Evolutionary conservation across 139 green algal species (phyloP), one percentile per base, ranked within the genome.

Genomic region (Penium margaritaceum): DNA sequence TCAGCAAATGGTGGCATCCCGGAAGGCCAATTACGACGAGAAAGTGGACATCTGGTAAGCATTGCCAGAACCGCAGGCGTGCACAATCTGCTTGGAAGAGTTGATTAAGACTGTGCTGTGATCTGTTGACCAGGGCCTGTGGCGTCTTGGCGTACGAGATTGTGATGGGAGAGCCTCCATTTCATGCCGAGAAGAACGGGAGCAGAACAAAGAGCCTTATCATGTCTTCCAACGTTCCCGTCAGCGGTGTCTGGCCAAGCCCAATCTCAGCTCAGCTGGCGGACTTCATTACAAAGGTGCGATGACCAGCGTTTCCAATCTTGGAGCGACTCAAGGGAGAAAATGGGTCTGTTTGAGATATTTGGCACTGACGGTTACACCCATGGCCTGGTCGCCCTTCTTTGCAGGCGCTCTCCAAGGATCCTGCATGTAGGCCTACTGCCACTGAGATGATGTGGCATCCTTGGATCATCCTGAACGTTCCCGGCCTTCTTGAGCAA

Each of bases 31-130:
- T 34, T 95, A 92, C 82, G 77, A 72, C 1, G 39, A 81, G 14
- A 64, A 67, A n/a, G 84, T 91, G 17, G 89, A 95, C 78, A 84
- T 81, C 4, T 94, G 89, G 89, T 88, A 86, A 64, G 55, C 41
- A 51, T 51, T 12, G 9, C 41, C 9, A 12, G 9, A 64, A 7
- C 27, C 29, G 36, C 9, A 63, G 21, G n/a, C 0, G 30, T 30
- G n/a, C n/a, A 63, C 54, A 17, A 33, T 12, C 19, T 27, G 19
- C n/a, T 1, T 32, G 19, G 15, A 2, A 12, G 32, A 63, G 24
- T 30, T 27, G 27, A 27, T 60, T 7, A 60, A 32, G 15, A 17
- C 27, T 27, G 12, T 60, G 19, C 19, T 60, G 5, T 17, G 21
- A 7, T 35, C 5, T 15, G 21, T 38, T 29, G 15, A 2, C 33